Evolutionary conservation across 2,329 filamentous ascomycete genomes (phyloP), one percentile per base, ranked within the genome.

Genomic region (Fusarium papillatum): DNA sequence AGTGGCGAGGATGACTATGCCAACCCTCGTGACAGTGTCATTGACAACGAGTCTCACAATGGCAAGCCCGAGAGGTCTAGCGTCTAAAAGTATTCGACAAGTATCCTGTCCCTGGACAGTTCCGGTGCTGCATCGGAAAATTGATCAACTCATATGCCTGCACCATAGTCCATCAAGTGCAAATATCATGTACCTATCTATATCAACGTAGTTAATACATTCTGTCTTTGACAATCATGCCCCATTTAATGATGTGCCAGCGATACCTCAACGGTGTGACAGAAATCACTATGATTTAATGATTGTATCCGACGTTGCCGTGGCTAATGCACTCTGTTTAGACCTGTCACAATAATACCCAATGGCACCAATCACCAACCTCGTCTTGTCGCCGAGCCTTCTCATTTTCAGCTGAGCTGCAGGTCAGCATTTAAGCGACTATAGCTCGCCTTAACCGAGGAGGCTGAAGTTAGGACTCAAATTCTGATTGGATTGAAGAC

Each of bases 1-100:
- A 80, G 78, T 11, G 82, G 82, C 31, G 83, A 84, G 74, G 81
- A 83, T 31, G 82, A 83, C 72, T 83, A 82, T 46, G 78, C 81
- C 24, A 72, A 60, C 39, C 19, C 31, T 26, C 46, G 41, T 16
- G 65, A 72, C 11, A 60, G 39, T 31, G 39, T 53, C 14, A 17
- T 68, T 19, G 74, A 78, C 16, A 48, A 55, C 19, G 76, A 79
- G 50, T 68, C 68, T 41, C 66, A 66, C 16, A 64, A 29, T 31
- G 66, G 55, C 7, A 77, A 78, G 71, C 26, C 39, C 43, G 75
- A 75, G 46, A 67, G 70, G 65, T 71, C 71, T 41, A 76, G 70
- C 64, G 71, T 68, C 48, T 80, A 72, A 46, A 50, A 17, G 39
- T 50, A n/a, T 65, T 65, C 64, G 64, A 61, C 68, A 66, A 41